Conservation (phyloP, 2,329 filamentous ascomycete species). For the Didymella lethalis region DNA sequence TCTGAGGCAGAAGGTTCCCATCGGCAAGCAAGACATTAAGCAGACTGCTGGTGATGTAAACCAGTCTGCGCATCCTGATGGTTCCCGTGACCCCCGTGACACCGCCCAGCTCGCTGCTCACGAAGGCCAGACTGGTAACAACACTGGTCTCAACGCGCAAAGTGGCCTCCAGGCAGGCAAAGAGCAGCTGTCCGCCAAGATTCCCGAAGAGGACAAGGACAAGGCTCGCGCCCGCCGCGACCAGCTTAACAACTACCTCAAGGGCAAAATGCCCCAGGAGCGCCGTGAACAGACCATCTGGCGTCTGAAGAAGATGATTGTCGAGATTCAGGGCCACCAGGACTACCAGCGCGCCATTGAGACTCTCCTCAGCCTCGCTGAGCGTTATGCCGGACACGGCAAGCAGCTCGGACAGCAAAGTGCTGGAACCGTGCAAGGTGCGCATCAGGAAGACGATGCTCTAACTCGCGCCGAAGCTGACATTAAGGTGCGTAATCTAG, state of each 20-base stretch:
- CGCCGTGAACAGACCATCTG: slow-evolving; percentile 91
- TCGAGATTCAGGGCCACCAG: slow-evolving; percentile 93
- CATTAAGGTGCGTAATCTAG: slow-evolving; percentile 68
- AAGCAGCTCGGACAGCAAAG: slow-evolving; percentile 70
- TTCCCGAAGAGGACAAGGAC: slow-evolving; percentile 67
- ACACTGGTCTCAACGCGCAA: slow-evolving; percentile 61
- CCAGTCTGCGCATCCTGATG: slow-evolving; percentile 64
- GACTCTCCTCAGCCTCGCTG: slow-evolving; percentile 82
- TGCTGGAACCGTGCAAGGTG: slow-evolving; percentile 74
- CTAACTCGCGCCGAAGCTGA: slow-evolving; percentile 79
- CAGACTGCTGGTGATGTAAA: slow-evolving; percentile 66
- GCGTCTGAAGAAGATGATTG: slow-evolving; percentile 96
- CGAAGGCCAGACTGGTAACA: slow-evolving; percentile 57
- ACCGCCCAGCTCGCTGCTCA: slow-evolving; percentile 61
- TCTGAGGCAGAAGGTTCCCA: slow-evolving; percentile 65
- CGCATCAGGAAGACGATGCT: slow-evolving; percentile 69
- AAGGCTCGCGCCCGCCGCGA: slow-evolving; percentile 53
- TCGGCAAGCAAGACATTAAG: slow-evolving; percentile 64
- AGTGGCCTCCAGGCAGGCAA: slow-evolving; percentile 62
- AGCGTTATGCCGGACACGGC: slow-evolving; percentile 82
- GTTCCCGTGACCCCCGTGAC: slow-evolving; percentile 63
- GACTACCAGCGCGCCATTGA: slow-evolving; percentile 94
- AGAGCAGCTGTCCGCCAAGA: slow-evolving; percentile 67
- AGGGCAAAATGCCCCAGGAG: slow-evolving; percentile 88
- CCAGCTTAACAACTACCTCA: slow-evolving; percentile 75